Evolutionary conservation across 75 land plant genomes (phyloP), one percentile per base, ranked within the genome.

Genomic region (Cupressus sempervirens): DNA sequence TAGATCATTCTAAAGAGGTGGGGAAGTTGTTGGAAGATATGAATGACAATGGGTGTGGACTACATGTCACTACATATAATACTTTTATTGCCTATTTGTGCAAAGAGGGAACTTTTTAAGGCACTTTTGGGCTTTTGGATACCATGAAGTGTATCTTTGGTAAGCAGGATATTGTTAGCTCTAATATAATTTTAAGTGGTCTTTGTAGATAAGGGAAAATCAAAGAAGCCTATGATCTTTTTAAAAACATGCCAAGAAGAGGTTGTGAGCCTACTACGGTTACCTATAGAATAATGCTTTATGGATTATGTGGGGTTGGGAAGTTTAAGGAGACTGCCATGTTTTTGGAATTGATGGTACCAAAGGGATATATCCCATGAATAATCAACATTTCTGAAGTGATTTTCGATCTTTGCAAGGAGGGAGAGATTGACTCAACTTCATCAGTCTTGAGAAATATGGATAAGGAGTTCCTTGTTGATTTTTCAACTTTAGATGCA

Each of bases 281-380:
- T 10, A 84, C 88, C 30, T 89, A 82, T 53, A 84, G 84, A 52
- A 79, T 80, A 23, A n/a, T 89, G 73, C 81, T 89, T 38, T 79
- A 52, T 46, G 87, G 84, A 29, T 68, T 86, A 40, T 86, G 87
- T 54, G 34, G 11, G 32, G 58, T 8, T 30, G 68, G 84, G 50
- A 82, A 58, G 50, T 41, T 86, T 16, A 34, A 83, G 5, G 84
- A 86, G 72, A 84, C 87, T 56, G 43, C 84, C 5, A 34, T 45
- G 38, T 48, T 83, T 83, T 29, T 54, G 16, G 87, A 83, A n/a
- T 14, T 18, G 18, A 86, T 86, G 87, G 48, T 62, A 29, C 30
- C 30, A 30, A 68, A 83, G 26, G 85, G 87, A 23, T 45, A 82
- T 35, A 18, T 4, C 7, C 87, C 87, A 13, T 38, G 43, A 43